phyloP scores from a whole-genome alignment of 768 basidiomycete genomes.

The Paxillus rubicundulus region DNA sequence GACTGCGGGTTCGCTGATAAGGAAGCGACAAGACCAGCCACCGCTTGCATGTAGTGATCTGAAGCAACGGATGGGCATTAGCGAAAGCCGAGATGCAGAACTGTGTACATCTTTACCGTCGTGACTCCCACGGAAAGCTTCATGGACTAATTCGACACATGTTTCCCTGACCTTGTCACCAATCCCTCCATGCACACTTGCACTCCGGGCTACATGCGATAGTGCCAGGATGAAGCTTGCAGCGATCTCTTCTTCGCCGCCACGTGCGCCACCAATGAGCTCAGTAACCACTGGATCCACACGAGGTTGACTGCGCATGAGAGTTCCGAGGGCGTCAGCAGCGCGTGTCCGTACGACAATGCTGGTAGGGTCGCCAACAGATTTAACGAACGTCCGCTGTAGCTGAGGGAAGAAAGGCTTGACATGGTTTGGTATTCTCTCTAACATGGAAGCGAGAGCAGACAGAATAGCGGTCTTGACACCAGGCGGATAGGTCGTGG shows the following conservation, averaged over 20 bases:
- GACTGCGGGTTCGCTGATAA: conserved; percentile 61
- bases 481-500: conserved; percentile 84
- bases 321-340: conserved; percentile 77
- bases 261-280: conserved; percentile 59
- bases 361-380: conserved; percentile 76
- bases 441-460: conserved; percentile 82
- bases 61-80: background rate
- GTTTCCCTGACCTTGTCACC: conserved; percentile 72
- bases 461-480: conserved; percentile 91
- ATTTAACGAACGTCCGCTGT: conserved; percentile 95
- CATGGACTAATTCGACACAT: conserved; percentile 71
- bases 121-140: conserved; percentile 73
- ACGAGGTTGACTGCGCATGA: conserved; percentile 89
- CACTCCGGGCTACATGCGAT: conserved; percentile 70
- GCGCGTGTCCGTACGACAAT: conserved; percentile 77
- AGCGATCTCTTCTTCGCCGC: conserved; percentile 67
- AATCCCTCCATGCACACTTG: conserved; percentile 57
- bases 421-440: conserved; percentile 82
- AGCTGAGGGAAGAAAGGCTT: conserved; percentile 99
- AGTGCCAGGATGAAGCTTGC: conserved; percentile 75
- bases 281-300: conserved; percentile 96
- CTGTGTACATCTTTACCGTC: conserved; percentile 48
- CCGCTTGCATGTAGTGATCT: conserved; percentile 72
- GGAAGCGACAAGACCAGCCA: conserved; percentile 60
- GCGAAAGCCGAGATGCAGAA: conserved; percentile 2